Evolutionary conservation across 1,284 basidiomycete genomes (phyloP), one percentile per base, ranked within the genome.

Genomic region (Rhodotorula sp.): DNA sequence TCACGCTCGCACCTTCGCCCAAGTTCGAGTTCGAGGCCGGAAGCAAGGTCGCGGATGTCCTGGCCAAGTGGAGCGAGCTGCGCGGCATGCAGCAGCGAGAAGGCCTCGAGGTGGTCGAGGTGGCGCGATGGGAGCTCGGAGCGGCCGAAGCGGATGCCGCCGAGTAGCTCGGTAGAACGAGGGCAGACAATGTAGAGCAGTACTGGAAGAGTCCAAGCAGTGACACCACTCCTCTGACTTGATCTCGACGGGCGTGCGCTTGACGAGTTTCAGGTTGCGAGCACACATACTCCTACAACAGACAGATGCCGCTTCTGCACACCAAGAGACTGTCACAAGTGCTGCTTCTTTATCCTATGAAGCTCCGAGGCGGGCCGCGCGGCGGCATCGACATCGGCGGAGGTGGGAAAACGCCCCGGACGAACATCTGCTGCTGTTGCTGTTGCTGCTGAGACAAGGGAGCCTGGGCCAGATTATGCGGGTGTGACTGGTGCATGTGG

Each of bases 51-150:
- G 82, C 83, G 62, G 83, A 87, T 12, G 89, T 88, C 0, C 81
- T 97, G 71, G 78, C 82, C 31, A 80, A 82, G n/a, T 97, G 93
- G 92, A 86, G 87, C 5, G 79, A 80, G 60, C 83, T 87, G 77
- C 85, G 85, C 61, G 87, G 85, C 0, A 77, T 90, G 65, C 76
- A 80, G 21, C 79, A 82, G 8, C 72, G 65, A 5, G 15, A 60
- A 8, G 76, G 76, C 5, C 73, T 81, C 23, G 80, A 82, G 62
- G 81, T 81, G 14, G 78, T 81, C 15, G 84, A 82, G 43, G 76
- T 83, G 67, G 73, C 77, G 46, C 78, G 81, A 59, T 83, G 82
- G 82, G 79, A 79, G 62, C 77, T 82, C 0, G 82, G 82, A 7
- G 81, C 80, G 68, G 79, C 72, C 18, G 56, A 48, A 12, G 66